A percentile compares a stretch with the other conserved stretches of the same genome.
phyloP scores from a whole-genome alignment of 208 protist species.

The Lotmaria passim region DNA sequence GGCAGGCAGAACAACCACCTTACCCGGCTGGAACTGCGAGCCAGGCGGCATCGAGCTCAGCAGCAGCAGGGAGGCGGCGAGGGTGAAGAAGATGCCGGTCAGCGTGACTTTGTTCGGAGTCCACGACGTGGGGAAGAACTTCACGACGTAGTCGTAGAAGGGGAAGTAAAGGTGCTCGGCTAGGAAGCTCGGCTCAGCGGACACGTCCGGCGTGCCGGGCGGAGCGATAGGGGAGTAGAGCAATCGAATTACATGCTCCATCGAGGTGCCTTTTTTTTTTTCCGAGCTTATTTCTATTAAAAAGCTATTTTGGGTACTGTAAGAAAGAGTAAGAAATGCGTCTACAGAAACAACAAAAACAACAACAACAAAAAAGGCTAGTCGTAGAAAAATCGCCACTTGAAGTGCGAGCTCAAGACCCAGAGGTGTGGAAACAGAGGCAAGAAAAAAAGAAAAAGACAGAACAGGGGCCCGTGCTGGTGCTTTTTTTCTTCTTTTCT shows the following conservation, averaged over 20 bases:
- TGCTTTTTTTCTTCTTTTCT: too few species aligned
- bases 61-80: slow-evolving; percentile 74
- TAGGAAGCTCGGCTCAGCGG: slow-evolving; percentile 68
- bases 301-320: too few species aligned
- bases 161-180: slow-evolving; percentile 81
- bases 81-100: slow-evolving; percentile 71
- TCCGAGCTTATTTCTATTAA: background rate
- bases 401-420: too few species aligned
- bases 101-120: slow-evolving; percentile 86
- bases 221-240: slow-evolving; percentile 41
- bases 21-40: slow-evolving; percentile 62
- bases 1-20: slow-evolving; percentile 47
- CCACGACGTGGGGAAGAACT: slow-evolving; percentile 66
- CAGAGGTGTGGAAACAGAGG: too few species aligned
- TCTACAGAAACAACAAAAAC: background rate
- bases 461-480: background rate
- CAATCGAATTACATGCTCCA: background rate
- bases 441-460: background rate
- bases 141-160: slow-evolving; percentile 80
- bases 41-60: slow-evolving; percentile 71
- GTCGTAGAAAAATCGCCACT: too few species aligned
- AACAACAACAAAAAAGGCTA: too few species aligned
- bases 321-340: background rate
- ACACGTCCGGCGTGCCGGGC: slow-evolving; percentile 37
- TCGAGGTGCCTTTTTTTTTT: background rate